These are phyloP conservation scores for Pyrenochaeta sp. DNA, from an alignment of 2,329 filamentous ascomycete genomes.

Conservation along the genomic window DNA sequence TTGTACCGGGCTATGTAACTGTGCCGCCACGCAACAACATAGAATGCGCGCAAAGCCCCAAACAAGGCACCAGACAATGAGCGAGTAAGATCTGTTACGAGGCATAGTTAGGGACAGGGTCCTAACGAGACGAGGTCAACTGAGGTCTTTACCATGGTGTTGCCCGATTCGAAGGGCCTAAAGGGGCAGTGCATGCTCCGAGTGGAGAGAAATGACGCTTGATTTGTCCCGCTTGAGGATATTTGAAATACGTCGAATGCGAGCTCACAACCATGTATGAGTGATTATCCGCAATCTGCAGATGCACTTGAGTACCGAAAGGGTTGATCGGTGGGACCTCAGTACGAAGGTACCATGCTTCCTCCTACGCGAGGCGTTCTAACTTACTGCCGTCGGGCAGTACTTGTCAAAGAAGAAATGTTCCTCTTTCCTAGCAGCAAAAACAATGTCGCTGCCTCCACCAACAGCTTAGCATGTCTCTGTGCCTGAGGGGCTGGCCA, in stretches of 20 bases:
- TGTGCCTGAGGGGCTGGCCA: constrained; percentile 3
- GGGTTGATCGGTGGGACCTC: not conserved
- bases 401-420: not conserved
- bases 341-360: constrained; percentile 2
- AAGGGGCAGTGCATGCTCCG: constrained; percentile 18
- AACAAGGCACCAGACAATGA: not conserved
- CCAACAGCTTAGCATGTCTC: constrained; percentile 7
- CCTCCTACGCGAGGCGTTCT: not conserved
- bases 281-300: not conserved
- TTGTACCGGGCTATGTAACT: not conserved
- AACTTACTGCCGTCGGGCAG: not conserved
- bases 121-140: constrained; percentile 10
- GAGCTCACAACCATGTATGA: not conserved
- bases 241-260: constrained; percentile 8
- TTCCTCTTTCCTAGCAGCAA: too few species aligned
- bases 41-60: not conserved
- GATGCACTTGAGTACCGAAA: not conserved
- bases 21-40: not conserved
- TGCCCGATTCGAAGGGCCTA: constrained; percentile 3
- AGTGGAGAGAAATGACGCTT: constrained; percentile 6
- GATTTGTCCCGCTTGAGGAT: constrained; percentile 6
- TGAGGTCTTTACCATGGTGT: not conserved
- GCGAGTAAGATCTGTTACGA: not conserved
- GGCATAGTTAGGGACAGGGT: not conserved
- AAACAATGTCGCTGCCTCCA: constrained; percentile 8